A percentile compares a stretch with the other conserved stretches of the same genome.
phyloP scores from a whole-genome alignment of 176 grass and related monocot species.

The Alloteropsis semialata region DNA sequence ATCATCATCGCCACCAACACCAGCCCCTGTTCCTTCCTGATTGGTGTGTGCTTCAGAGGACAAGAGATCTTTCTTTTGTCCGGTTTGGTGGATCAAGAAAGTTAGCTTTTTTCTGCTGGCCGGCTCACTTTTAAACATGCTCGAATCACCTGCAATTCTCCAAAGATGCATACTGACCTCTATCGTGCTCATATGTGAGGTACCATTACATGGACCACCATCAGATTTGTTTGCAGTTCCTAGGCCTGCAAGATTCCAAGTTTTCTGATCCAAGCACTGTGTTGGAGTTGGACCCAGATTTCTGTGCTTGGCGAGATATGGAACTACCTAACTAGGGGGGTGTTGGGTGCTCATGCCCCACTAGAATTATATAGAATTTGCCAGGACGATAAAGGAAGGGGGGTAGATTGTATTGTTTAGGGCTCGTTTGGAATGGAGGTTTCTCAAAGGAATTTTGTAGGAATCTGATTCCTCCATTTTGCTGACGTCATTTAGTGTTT shows the following conservation, averaged over 20 bases:
- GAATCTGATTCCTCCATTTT: too few relatives aligned
- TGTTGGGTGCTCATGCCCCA: neutral
- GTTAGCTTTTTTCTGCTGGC: neutral
- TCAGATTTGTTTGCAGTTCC: neutral
- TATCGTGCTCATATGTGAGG: neutral
- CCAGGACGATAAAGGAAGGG: too few relatives aligned
- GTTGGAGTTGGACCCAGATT: neutral
- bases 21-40: neutral
- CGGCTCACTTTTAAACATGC: neutral
- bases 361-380: neutral
- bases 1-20: neutral
- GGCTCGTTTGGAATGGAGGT: too few relatives aligned
- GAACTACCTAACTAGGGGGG: neutral
- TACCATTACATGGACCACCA: neutral
- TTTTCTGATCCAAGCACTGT: neutral
- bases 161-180: neutral
- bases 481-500: too few relatives aligned
- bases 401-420: neutral
- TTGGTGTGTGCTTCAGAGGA: neutral
- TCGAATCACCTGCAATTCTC: neutral
- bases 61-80: neutral
- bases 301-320: neutral
- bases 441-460: too few relatives aligned
- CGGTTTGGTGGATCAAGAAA: constrained; percentile 20
- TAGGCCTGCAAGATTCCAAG: neutral